These are phyloP conservation scores for Solanum arcanum DNA, from an alignment of 257 asterid genomes.

Conservation along the genomic window DNA sequence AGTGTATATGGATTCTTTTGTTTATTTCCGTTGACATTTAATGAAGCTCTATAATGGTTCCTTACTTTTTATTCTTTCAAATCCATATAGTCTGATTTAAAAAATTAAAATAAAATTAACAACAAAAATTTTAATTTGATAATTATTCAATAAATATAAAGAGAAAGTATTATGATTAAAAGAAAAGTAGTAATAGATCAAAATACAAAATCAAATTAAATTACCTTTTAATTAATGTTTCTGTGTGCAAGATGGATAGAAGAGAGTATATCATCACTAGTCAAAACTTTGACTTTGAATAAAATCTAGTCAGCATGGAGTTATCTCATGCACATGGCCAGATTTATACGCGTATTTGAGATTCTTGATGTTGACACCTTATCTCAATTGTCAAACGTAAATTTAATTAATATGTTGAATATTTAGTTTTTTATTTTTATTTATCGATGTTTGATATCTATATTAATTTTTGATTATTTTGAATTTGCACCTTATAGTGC, in stretches of 20 bases:
- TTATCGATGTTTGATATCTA: too few relatives aligned
- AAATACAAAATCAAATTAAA: too few relatives aligned
- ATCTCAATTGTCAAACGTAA: background rate
- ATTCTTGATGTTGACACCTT: background rate
- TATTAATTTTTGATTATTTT: too few relatives aligned
- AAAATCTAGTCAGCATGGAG: background rate
- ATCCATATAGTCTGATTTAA: background rate
- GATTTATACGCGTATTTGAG: background rate
- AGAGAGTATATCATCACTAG: background rate
- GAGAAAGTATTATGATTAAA: background rate
- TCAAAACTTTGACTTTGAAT: background rate
- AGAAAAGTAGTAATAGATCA: background rate
- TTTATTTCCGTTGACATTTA: background rate
- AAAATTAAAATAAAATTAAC: background rate
- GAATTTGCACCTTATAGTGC: rapidly evolving
- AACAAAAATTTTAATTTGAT: background rate
- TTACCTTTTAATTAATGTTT: too few relatives aligned
- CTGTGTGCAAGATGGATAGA: background rate
- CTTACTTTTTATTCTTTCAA: background rate
- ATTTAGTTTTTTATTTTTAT: too few relatives aligned
- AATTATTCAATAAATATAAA: background rate
- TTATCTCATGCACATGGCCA: background rate
- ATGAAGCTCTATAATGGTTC: background rate
- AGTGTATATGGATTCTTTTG: background rate
- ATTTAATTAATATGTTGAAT: background rate